Evolutionary conservation across 768 basidiomycete genomes (phyloP).

Genomic region (Tylopilus sp.): DNA sequence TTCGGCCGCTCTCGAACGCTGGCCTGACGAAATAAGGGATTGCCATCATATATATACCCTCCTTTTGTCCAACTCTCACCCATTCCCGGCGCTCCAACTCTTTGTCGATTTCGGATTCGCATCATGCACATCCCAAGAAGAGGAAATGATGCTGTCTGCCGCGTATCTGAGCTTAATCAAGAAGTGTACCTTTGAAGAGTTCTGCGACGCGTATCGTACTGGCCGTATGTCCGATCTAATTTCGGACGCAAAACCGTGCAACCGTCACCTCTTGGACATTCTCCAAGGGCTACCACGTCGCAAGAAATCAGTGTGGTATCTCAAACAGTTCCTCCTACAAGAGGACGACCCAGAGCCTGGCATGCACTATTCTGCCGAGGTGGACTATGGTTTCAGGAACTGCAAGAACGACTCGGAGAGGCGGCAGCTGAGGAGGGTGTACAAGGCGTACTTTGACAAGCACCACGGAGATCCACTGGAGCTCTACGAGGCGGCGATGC

Average conservation of each 20-base stretch:
- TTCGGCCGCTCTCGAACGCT: not conserved
- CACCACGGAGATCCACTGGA: not conserved
- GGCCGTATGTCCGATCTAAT: not conserved
- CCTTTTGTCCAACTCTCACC: not conserved
- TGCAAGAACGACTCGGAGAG: not conserved
- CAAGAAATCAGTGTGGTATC: conserved; percentile 1
- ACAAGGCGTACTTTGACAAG: not conserved
- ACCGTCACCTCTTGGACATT: not conserved
- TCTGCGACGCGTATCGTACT: not conserved
- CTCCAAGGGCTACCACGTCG: not conserved
- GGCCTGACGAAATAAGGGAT: not conserved
- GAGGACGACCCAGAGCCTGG: not conserved
- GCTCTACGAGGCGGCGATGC: not conserved
- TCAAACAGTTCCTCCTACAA: not conserved
- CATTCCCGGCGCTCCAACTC: not conserved
- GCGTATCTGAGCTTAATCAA: not conserved
- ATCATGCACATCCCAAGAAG: not conserved
- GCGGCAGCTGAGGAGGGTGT: not conserved
- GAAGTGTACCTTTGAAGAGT: not conserved
- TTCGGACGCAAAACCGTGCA: not conserved
- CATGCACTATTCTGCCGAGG: not conserved
- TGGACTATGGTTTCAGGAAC: conserved; percentile 3
- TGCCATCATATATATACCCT: not conserved
- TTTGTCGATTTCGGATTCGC: conserved; percentile 5
- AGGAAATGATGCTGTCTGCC: not conserved